Evolutionary conservation across 768 basidiomycete genomes (phyloP).

Genomic region (Exidia glandulosa): DNA sequence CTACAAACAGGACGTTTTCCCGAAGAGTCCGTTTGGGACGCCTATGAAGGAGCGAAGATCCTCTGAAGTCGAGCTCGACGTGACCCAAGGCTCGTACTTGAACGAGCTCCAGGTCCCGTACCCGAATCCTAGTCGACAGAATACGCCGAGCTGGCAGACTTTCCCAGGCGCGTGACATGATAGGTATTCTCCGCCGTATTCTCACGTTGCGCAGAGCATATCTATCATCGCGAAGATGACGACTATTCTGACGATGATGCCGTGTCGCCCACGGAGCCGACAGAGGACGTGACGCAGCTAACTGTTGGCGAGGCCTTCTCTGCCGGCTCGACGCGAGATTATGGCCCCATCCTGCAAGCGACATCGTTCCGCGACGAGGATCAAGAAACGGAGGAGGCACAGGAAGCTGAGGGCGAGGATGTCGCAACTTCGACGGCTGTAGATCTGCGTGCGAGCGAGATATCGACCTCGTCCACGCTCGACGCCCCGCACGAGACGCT

Average conservation of each 20-base stretch:
- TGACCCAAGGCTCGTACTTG: background rate
- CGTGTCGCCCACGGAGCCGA: background rate
- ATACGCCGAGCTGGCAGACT: background rate
- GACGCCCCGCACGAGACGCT: background rate
- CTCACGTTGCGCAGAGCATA: background rate
- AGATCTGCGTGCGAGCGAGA: background rate
- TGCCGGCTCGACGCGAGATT: background rate
- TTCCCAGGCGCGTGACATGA: background rate
- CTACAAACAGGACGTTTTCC: conserved; percentile 48
- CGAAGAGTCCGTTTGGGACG: conserved; percentile 61
- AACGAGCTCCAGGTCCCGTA: background rate
- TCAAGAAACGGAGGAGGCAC: too few relatives aligned
- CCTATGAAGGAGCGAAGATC: conserved; percentile 44
- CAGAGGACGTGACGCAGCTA: background rate
- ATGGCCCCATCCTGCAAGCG: background rate
- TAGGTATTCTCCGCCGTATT: background rate
- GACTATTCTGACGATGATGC: background rate
- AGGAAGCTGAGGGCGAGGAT: background rate
- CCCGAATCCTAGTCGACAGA: background rate
- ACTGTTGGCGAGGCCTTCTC: background rate
- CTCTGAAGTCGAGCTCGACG: background rate
- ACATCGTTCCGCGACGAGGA: background rate
- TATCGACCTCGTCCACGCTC: background rate
- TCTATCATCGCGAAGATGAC: background rate
- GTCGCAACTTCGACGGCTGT: background rate